A percentile compares a stretch with the other conserved stretches of the same genome.
Evolutionary conservation across 768 basidiomycete species (phyloP).

Genomic region (Lepiota brunneoincarnata): DNA sequence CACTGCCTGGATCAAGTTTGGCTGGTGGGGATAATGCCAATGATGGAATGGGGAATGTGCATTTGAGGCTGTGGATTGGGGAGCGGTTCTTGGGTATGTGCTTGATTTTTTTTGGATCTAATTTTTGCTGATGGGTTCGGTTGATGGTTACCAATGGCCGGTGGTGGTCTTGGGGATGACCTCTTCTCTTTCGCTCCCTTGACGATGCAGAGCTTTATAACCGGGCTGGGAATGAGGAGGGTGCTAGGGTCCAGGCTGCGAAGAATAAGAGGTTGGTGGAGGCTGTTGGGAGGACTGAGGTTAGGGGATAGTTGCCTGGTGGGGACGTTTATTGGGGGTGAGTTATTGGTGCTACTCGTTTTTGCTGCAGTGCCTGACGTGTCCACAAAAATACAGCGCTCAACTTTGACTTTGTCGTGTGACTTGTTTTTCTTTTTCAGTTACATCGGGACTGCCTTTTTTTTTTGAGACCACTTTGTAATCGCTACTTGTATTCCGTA

Average conservation of each 20-base stretch:
- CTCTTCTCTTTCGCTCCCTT: background rate
- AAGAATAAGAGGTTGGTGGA: slow-evolving; percentile 36
- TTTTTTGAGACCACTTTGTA: too few relatives aligned
- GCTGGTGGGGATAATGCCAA: slow-evolving; percentile 7
- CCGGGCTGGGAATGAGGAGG: slow-evolving; percentile 49
- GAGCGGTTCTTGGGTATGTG: slow-evolving; percentile 62
- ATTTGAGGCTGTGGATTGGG: slow-evolving; percentile 69
- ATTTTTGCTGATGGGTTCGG: too few relatives aligned
- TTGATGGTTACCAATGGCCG: too few relatives aligned
- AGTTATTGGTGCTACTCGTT: background rate
- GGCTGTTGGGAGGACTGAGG: slow-evolving; percentile 21
- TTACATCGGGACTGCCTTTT: too few relatives aligned
- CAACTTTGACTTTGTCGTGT: too few relatives aligned
- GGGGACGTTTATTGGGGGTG: background rate
- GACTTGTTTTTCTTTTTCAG: too few relatives aligned
- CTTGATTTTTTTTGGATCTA: background rate
- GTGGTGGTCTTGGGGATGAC: slow-evolving; percentile 6
- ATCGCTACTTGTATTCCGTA: too few relatives aligned
- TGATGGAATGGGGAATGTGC: slow-evolving; percentile 55
- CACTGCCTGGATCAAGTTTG: too few relatives aligned
- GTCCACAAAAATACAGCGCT: too few relatives aligned
- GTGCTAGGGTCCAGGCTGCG: slow-evolving; percentile 42
- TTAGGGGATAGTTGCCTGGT: slow-evolving; percentile 7
- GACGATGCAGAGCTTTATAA: slow-evolving; percentile 53
- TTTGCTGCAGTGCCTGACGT: too few relatives aligned